Percentiles rank a stretch among this genome's conserved stretches.
These are phyloP conservation scores for Begonia peltatifolia DNA, from an alignment of 306 rosid genomes.

Conservation along the genomic window DNA sequence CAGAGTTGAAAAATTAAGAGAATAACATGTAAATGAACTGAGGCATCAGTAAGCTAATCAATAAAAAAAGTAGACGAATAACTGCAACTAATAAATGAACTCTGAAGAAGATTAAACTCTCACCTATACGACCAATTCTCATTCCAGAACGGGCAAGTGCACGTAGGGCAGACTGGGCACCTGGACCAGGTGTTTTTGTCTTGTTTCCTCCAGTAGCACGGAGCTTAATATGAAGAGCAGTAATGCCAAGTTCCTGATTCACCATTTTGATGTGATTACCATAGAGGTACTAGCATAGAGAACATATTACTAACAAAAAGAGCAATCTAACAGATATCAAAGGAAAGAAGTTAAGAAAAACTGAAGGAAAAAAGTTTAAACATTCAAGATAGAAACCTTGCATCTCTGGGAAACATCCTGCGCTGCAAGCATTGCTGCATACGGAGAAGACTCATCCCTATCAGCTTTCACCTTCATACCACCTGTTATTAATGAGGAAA, in stretches of 20 bases:
- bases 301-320: not conserved
- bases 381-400: conserved; percentile 19
- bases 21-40: no score
- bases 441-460: conserved; percentile 54
- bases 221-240: conserved; percentile 57
- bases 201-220: conserved; percentile 73
- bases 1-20: no score
- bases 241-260: conserved; percentile 50
- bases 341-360: not conserved
- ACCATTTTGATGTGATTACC: not conserved
- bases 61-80: no score
- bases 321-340: not conserved
- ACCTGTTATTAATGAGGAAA: conserved; percentile 15
- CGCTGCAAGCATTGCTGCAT: conserved; percentile 71
- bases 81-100: no score
- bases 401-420: conserved; percentile 55
- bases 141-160: conserved; percentile 70
- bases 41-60: no score
- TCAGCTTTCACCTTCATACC: conserved; percentile 70
- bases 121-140: conserved; percentile 70
- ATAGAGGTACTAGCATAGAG: not conserved
- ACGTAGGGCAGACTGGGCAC: conserved; percentile 67
- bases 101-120: not conserved
- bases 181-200: conserved; percentile 66
- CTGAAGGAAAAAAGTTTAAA: not conserved